Evolutionary conservation across 176 grass and related monocot genomes (phyloP).

Genomic region (Triticum turgidum): DNA sequence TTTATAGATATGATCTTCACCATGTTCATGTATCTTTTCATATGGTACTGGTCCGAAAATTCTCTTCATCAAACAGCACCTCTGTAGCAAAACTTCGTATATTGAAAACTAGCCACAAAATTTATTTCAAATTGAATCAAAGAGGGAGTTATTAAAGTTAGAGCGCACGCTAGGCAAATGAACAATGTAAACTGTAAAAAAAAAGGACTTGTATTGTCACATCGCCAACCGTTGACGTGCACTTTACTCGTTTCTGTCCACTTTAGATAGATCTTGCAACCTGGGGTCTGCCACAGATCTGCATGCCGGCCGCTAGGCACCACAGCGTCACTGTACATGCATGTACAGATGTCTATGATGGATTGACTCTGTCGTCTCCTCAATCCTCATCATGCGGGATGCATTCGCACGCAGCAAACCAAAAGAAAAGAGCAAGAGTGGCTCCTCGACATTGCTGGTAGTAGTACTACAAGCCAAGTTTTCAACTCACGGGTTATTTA

Average conservation of each 20-base stretch:
- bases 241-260: neutral
- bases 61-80: neutral
- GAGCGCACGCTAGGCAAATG: neutral
- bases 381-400: neutral
- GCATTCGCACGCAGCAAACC: neutral
- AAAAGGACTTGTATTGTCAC: conserved; percentile 27
- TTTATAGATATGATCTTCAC: neutral
- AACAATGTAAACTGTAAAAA: neutral
- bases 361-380: neutral
- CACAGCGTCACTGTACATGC: neutral
- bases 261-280: neutral
- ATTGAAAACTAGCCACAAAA: neutral
- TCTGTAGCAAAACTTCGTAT: neutral
- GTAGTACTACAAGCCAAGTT: too few relatives aligned
- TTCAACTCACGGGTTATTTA: too few relatives aligned
- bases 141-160: neutral
- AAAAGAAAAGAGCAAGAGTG: neutral
- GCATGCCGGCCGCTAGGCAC: neutral
- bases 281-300: conserved; percentile 22
- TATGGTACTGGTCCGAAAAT: neutral
- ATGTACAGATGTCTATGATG: neutral
- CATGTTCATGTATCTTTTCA: neutral
- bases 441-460: neutral
- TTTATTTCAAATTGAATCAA: neutral
- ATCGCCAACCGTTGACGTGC: neutral